Base-by-base conservation (phyloP, 1,284 basidiomycete genomes). In the Cryptococcus neoformans region DNA sequence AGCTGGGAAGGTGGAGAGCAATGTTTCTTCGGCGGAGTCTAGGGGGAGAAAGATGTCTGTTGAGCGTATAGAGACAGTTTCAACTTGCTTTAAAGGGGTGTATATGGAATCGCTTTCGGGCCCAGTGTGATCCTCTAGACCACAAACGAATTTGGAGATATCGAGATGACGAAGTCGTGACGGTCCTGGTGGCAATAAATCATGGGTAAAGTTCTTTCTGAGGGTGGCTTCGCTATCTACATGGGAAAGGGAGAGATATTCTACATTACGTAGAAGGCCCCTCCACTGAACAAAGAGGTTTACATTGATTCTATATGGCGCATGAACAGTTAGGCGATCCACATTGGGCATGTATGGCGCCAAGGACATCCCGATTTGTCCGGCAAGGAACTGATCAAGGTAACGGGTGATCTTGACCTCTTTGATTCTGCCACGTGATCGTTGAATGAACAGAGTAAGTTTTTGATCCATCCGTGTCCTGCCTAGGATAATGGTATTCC, bases 401-500 rank as follows among this genome's bases (percentile, higher is more conserved):
- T 37, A 21, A 12, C 54, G 21, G 14, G 44, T 41, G 34, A 69
- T 41, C 1, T 47, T 59, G 16, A 69, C 28, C 38, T 62, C 54
- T 14, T 36, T 21, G 8, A 69, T 40, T 3, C 60, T 52, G 2
- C 62, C 60, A n/a, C 51, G 44, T 10, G 53, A 60, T 21, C 69
- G 54, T 36, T 72, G 57, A 7, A 56, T 44, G 51, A 56, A 70
- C 10, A 62, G 12, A 17, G 44, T 41, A 0, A 55, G 55, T 48
- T 65, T 68, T 14, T 57, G 54, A 1, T 62, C 44, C 0, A 65
- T 62, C 8, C 61, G 34, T 34, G 59, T 65, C 41, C 46, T 48
- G 2, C 62, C 57, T 3, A 75, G 52, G 0, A 61, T 59, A 4
- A 75, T 36, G 0, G 47, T 59, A 16, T 41, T 44, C 72, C 72